Conservation (phyloP, 192 early-diverging fungal species). For the Umbelopsis ramanniana region DNA sequence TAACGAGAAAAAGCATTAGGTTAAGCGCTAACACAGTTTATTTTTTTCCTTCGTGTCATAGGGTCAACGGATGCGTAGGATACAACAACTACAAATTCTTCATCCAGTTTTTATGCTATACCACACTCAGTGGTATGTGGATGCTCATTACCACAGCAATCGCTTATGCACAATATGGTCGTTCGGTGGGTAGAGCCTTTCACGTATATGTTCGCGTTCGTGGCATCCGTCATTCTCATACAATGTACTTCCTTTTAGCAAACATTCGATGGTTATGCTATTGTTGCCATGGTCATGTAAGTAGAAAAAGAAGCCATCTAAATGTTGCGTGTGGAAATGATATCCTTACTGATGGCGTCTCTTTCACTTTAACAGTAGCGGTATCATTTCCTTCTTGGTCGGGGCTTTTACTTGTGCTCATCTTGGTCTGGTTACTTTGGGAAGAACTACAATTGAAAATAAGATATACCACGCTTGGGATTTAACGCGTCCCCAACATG, state of each 20-base stretch:
- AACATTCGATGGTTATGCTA: constrained; percentile 33
- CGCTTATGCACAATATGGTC: constrained; percentile 24
- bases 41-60: constrained; percentile 1
- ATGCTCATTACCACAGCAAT: constrained; percentile 33
- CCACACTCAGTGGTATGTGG: constrained; percentile 26
- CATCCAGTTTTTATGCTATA: constrained; percentile 42
- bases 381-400: constrained; percentile 21
- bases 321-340: background rate
- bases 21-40: background rate
- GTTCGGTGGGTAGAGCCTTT: constrained; percentile 13
- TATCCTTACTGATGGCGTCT: background rate
- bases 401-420: constrained; percentile 30
- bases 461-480: constrained; percentile 23
- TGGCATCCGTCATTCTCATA: background rate
- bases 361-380: constrained; percentile 1
- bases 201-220: no score
- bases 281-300: constrained; percentile 34
- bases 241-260: constrained; percentile 9
- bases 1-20: no score
- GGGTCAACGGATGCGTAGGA: constrained; percentile 60
- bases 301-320: background rate
- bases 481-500: background rate
- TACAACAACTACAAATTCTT: constrained; percentile 47
- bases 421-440: constrained; percentile 20
- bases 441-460: constrained; percentile 35